Evolutionary conservation across 2,329 filamentous ascomycete species (phyloP), one percentile per base, ranked within the genome.

Genomic region (Scolecobasidium constrictum): DNA sequence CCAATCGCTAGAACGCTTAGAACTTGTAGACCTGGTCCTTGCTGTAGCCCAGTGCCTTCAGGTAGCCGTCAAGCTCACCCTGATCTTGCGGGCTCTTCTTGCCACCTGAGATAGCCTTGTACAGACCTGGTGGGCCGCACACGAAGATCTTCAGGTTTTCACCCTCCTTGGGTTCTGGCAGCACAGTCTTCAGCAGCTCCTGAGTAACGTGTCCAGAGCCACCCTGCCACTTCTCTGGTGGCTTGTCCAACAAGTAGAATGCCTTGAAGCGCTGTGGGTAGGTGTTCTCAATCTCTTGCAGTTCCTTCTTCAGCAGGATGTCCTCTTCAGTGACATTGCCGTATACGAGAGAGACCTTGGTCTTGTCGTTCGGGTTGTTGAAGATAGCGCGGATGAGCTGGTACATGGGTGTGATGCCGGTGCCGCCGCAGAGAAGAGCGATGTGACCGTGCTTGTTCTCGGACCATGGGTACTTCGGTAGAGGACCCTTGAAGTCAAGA

Each of bases 11-110:
- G n/a, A n/a, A n/a, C 17, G 18, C 18, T 48, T 78, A 94, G 58
- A 94, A 94, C 75, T 96, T 96, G 73, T 86, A 94, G 26, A 96
- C 88, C 70, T 96, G 92, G 46, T 96, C 85, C 71, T 86, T 78
- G 51, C 57, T 71, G 66, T 86, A 87, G 34, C 87, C 87, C 28
- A 95, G 71, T 55, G 94, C 86, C 68, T 86, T 82, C 50, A 98
- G 70, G 50, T 81, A 70, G 49, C 85, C 92, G 6, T 69, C 70
- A 51, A 98, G 72, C 68, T 96, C 90, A 53, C 92, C 92, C 69
- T 98, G 92, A 62, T 98, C 87, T 56, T 77, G 73, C n/a, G 88
- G 87, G 66, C 83, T 92, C 62, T 82, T 81, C 84, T 98, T 96
- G 56, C 67, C 66, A 23, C 92, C 92, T 28, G 83, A 90, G 52